Percentiles rank a stretch among this genome's conserved stretches.
These are phyloP conservation scores for Sambucus nigra DNA, from an alignment of 129 eudicot genomes.

Conservation along the genomic window DNA sequence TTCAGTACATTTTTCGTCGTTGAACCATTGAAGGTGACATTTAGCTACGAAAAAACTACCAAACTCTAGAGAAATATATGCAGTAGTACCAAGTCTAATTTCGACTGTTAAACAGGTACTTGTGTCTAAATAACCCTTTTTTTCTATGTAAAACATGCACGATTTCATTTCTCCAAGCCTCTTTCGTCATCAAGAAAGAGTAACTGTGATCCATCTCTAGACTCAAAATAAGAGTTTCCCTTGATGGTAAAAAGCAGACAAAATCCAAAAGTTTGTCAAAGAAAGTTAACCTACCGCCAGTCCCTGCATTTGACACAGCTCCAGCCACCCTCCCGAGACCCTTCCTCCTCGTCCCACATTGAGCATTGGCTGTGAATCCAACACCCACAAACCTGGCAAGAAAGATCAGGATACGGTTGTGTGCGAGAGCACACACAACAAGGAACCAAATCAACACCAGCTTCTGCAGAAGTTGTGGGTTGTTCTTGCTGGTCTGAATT, in stretches of 20 bases:
- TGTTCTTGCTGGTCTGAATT: slow-evolving; percentile 26
- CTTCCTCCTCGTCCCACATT: slow-evolving; percentile 54
- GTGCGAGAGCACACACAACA: slow-evolving; percentile 49
- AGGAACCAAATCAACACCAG: slow-evolving; percentile 16
- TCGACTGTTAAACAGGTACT: no score
- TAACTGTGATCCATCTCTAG: no score
- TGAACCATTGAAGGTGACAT: no score
- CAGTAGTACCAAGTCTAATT: no score
- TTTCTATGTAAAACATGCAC: not conserved
- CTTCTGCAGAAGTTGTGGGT: slow-evolving; percentile 29
- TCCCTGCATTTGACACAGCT: slow-evolving; percentile 73
- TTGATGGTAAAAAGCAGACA: slow-evolving; percentile 4
- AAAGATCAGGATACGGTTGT: slow-evolving; percentile 65
- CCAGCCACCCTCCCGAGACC: slow-evolving; percentile 51
- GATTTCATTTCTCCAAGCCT: not conserved
- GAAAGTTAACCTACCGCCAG: slow-evolving; percentile 28
- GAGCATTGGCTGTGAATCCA: slow-evolving; percentile 80
- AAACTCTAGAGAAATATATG: no score
- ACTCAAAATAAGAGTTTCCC: not conserved
- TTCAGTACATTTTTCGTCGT: no score
- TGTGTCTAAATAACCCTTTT: no score
- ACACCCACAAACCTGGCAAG: slow-evolving; percentile 56
- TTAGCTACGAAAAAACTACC: no score
- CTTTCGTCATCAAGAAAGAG: slow-evolving; percentile 3
- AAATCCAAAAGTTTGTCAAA: not conserved